Conservation (phyloP, 2,329 filamentous ascomycete species). For the Capronia epimyces region DNA sequence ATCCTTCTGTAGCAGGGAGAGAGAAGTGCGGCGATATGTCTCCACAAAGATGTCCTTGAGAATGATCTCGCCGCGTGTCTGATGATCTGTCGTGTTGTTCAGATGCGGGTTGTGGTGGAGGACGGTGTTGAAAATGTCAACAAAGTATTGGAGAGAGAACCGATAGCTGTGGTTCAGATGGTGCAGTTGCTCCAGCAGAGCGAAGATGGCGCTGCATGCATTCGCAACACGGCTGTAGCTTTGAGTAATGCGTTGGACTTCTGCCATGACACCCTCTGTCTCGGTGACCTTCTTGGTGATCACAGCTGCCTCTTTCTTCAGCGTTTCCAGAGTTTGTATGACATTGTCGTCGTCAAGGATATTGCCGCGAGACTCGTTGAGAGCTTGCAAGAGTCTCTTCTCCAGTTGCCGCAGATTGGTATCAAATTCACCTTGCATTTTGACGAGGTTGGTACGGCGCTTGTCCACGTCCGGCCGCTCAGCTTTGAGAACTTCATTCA, state of each 20-base stretch:
- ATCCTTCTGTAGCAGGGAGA: constrained; percentile 88
- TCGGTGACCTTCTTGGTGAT: constrained; percentile 95
- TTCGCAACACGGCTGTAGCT: constrained; percentile 90
- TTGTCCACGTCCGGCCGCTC: constrained; percentile 97
- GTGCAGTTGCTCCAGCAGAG: constrained; percentile 91
- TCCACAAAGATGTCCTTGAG: constrained; percentile 86
- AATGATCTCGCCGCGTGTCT: constrained; percentile 78
- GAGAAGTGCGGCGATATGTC: constrained; percentile 86
- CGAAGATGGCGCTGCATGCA: constrained; percentile 95
- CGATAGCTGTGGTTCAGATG: constrained; percentile 99
- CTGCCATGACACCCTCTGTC: constrained; percentile 95
- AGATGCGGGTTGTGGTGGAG: constrained; percentile 73
- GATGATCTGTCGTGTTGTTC: constrained; percentile 65
- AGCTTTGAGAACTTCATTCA: constrained; percentile 95
- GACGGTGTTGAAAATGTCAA: constrained; percentile 94
- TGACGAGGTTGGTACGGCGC: constrained; percentile 92
- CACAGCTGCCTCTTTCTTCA: constrained; percentile 95
- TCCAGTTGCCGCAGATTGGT: constrained; percentile 94
- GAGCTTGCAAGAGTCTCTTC: constrained; percentile 84
- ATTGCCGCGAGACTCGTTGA: constrained; percentile 96
- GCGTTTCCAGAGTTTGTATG: constrained; percentile 92
- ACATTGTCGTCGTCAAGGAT: constrained; percentile 98
- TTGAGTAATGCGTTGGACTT: constrained; percentile 91
- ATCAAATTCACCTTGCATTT: constrained; percentile 98
- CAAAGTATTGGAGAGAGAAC: constrained; percentile 96